Evolutionary conservation across 345 rosid species (phyloP).

Genomic region (Toxicodendron radicans): DNA sequence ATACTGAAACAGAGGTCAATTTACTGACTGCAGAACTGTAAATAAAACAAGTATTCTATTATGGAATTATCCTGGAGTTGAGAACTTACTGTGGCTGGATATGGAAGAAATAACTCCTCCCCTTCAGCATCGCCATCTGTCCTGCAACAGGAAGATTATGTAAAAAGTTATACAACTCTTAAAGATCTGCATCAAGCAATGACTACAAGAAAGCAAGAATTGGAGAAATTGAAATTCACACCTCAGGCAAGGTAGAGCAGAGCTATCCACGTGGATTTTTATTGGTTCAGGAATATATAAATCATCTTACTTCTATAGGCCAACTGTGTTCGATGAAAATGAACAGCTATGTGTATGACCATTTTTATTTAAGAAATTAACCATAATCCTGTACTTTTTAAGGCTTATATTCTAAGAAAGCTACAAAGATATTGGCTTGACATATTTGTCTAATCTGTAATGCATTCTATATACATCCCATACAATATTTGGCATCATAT

Average conservation of each 20-base stretch:
- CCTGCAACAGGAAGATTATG: slow-evolving; percentile 34
- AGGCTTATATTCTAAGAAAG: background rate
- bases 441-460: background rate
- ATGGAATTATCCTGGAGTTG: background rate
- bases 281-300: background rate
- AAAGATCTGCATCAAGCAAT: background rate
- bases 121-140: slow-evolving; percentile 50
- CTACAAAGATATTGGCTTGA: slow-evolving; percentile 3
- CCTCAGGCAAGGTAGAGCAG: background rate
- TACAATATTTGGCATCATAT: background rate
- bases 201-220: background rate
- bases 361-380: background rate
- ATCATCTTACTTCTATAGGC: background rate
- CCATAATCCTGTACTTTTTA: background rate
- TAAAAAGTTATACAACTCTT: background rate
- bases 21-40: background rate
- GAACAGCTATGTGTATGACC: background rate
- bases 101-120: slow-evolving; percentile 45
- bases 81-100: slow-evolving; percentile 31
- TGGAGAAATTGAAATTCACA: background rate
- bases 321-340: background rate
- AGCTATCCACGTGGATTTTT: background rate
- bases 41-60: background rate
- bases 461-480: background rate
- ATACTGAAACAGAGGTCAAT: too few relatives aligned